Percentiles rank a stretch among this genome's conserved stretches.
Conservation (phyloP, 2,329 filamentous ascomycete species). For the Colletotrichum horii region DNA sequence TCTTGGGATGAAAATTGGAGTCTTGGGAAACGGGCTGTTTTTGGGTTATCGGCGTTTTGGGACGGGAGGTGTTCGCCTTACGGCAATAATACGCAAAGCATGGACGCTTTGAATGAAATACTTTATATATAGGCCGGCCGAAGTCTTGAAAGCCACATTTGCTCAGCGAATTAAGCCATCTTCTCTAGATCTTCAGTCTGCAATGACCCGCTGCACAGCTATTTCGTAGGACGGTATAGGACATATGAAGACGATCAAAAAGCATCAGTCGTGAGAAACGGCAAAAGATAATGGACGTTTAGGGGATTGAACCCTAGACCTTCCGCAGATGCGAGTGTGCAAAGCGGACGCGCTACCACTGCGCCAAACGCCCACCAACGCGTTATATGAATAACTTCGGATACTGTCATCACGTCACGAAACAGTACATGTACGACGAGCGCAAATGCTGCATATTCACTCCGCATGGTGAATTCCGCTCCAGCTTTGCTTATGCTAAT, state of each 20-base stretch:
- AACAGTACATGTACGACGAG: background rate
- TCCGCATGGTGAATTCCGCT: background rate
- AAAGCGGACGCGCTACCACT: slow-evolving; percentile 26
- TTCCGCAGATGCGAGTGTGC: slow-evolving; percentile 19
- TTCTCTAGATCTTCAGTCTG: background rate
- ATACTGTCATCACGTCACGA: rapidly evolving
- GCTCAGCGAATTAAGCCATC: background rate
- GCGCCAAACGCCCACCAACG: slow-evolving; percentile 21
- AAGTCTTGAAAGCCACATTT: background rate
- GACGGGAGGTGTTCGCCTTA: background rate
- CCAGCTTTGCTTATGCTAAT: background rate
- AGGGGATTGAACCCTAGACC: slow-evolving; percentile 26
- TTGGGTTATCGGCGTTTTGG: background rate
- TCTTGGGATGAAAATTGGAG: background rate
- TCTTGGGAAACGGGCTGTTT: background rate
- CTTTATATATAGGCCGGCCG: background rate
- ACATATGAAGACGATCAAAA: background rate
- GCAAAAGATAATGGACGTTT: slow-evolving; percentile 11
- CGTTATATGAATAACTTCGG: background rate
- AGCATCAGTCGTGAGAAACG: background rate
- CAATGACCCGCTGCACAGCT: background rate
- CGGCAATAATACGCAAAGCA: background rate
- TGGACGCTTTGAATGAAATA: background rate
- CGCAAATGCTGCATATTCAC: background rate
- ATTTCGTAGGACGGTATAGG: background rate